phyloP scores from a whole-genome alignment of 345 rosid species.

The Populus simonii region DNA sequence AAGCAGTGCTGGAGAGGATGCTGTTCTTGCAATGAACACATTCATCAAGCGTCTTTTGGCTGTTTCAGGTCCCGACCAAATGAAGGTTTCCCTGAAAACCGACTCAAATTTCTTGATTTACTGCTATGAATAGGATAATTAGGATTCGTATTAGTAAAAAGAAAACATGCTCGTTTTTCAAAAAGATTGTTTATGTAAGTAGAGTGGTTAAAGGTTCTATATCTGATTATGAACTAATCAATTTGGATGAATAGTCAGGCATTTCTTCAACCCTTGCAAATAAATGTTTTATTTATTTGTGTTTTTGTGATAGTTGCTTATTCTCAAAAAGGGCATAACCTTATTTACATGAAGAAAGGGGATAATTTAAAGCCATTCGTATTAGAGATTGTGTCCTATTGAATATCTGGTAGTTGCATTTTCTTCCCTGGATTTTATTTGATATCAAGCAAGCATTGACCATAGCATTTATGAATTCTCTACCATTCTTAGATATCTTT shows the following conservation, averaged over 20 bases:
- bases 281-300: background rate
- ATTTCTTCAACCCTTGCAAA: background rate
- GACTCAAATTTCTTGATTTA: background rate
- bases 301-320: too few species aligned
- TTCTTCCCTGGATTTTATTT: background rate
- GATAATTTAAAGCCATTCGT: background rate
- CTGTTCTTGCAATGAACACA: conserved; percentile 82
- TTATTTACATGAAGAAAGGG: background rate
- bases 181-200: background rate
- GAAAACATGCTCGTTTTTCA: background rate
- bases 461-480: background rate
- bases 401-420: background rate
- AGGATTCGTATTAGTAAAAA: background rate
- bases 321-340: too few species aligned
- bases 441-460: background rate
- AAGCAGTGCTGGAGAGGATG: conserved; percentile 94
- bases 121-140: background rate
- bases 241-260: background rate
- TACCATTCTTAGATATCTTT: background rate
- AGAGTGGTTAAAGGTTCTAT: background rate
- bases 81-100: conserved; percentile 58
- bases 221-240: background rate
- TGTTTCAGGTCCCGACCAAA: conserved; percentile 71
- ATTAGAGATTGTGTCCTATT: background rate
- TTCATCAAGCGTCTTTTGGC: conserved; percentile 89